Base-by-base conservation (phyloP, 1,139 yeast species). In the Kluyveromyces sp. region DNA sequence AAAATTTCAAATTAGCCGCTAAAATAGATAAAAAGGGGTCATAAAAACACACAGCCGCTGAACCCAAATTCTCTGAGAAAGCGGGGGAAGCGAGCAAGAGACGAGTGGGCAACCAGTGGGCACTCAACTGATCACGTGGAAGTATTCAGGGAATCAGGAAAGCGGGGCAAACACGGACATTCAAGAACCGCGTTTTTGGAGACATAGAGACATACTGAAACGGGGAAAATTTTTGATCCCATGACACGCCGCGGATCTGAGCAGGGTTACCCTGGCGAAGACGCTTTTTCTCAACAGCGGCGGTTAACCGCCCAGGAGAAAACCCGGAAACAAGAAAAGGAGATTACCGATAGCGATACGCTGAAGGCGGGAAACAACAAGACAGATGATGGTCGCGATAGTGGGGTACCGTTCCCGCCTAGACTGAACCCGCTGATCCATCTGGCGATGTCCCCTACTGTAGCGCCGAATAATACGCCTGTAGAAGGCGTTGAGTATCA, bases 381-480 rank as follows among this genome's bases (percentile, higher is more conserved):
- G n/a, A n/a, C n/a, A n/a, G n/a, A n/a, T n/a, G n/a, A n/a, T n/a
- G n/a, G n/a, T n/a, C n/a, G n/a, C n/a, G n/a, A n/a, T n/a, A n/a
- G n/a, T n/a, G n/a, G n/a, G n/a, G n/a, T n/a, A n/a, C n/a, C n/a
- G n/a, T n/a, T n/a, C n/a, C n/a, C n/a, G n/a, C n/a, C n/a, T n/a
- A 31, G 31, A 18, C 29, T 38, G 11, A 38, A 31, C 15, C 41
- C 41, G 26, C 34, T 38, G 28, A 38, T 38, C 25, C 41, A 38
- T 22, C 29, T 38, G 15, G 34, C 41, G 29, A 38, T 38, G 41
- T 38, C 41, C 7, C 41, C 35, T 3, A 38, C 36, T 15, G 36
- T 36, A 13, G 41, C 41, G 13, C 41, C 41, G 9, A 38, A 38
- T 17, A 38, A 38, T 13, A 38, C 41, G 12, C 41, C 41, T 6